A percentile compares a stretch with the other conserved stretches of the same genome.
phyloP scores from a whole-genome alignment of 495 filamentous ascomycete genomes.

The Friedmanniomyces endolithicus region DNA sequence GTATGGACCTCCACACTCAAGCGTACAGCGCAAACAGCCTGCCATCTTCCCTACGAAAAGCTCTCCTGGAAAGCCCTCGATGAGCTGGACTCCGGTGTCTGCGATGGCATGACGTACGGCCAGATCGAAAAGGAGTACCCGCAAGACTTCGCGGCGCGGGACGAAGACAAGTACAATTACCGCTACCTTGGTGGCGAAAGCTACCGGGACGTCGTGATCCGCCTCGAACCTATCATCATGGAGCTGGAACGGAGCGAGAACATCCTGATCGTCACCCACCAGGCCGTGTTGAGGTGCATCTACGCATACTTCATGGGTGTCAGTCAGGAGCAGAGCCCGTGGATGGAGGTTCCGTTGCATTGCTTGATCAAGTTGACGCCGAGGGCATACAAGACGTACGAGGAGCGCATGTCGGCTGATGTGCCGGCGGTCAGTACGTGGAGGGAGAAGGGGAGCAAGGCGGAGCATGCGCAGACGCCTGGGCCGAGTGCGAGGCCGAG shows the following conservation, averaged over 20 bases:
- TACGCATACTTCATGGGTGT: constrained; percentile 98
- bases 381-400: constrained; percentile 81
- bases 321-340: constrained; percentile 82
- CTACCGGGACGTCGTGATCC: constrained; percentile 94
- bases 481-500: not conserved
- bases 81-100: constrained; percentile 91
- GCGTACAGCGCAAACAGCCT: constrained; percentile 83
- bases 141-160: constrained; percentile 84
- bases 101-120: constrained; percentile 88
- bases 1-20: constrained; percentile 95
- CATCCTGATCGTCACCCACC: constrained; percentile 95
- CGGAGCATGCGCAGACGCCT: constrained; percentile 26
- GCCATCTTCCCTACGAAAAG: constrained; percentile 75
- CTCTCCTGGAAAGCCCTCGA: constrained; percentile 97
- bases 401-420: constrained; percentile 73
- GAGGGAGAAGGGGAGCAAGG: constrained; percentile 79
- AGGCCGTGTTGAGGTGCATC: constrained; percentile 91
- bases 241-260: constrained; percentile 91
- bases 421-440: constrained; percentile 93
- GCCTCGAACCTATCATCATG: constrained; percentile 98
- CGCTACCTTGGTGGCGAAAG: constrained; percentile 94
- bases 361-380: constrained; percentile 94
- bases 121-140: constrained; percentile 84
- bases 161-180: constrained; percentile 98
- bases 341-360: constrained; percentile 93